Conservation (phyloP, 208 protist genomes). For the Trypanosoma boissoni region DNA sequence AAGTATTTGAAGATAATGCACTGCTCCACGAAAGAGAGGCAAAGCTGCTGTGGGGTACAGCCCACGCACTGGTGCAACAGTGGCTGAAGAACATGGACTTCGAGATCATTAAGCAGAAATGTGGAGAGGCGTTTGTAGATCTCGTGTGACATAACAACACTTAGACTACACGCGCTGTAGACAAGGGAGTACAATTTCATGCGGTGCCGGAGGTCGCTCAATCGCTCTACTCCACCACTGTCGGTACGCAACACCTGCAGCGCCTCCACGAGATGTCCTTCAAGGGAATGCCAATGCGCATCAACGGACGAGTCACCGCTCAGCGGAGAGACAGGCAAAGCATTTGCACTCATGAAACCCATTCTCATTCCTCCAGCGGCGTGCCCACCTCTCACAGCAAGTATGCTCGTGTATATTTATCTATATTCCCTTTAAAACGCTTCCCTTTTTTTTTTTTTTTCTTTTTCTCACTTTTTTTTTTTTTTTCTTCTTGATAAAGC, state of each 20-base stretch:
- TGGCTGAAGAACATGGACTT: slow-evolving; percentile 58
- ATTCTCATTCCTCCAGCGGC: no score
- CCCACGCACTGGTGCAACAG: slow-evolving; percentile 24
- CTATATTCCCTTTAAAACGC: not conserved
- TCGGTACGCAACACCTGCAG: slow-evolving; percentile 12
- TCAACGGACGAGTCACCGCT: slow-evolving; percentile 3
- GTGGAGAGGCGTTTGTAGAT: slow-evolving; percentile 53
- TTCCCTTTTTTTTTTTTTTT: not conserved
- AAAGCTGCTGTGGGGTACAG: slow-evolving; percentile 3
- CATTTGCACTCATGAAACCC: no score
- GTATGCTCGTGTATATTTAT: no score
- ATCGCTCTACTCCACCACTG: slow-evolving; percentile 4
- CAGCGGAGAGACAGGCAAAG: no score
- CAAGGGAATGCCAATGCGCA: slow-evolving; percentile 17
- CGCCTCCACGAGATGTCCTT: slow-evolving; percentile 14
- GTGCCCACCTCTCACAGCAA: no score
- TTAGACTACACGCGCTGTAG: slow-evolving; percentile 60
- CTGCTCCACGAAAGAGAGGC: slow-evolving; percentile 56
- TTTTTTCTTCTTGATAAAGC: not conserved
- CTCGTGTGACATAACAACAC: slow-evolving; percentile 46
- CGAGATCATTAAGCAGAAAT: slow-evolving; percentile 48
- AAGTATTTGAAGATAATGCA: slow-evolving; percentile 59
- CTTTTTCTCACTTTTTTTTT: not conserved
- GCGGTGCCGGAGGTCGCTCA: slow-evolving; percentile 24
- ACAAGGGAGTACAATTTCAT: slow-evolving; percentile 78